Evolutionary conservation across 1,284 basidiomycete species (phyloP), one percentile per base, ranked within the genome.

Genomic region (Tilletia indica): DNA sequence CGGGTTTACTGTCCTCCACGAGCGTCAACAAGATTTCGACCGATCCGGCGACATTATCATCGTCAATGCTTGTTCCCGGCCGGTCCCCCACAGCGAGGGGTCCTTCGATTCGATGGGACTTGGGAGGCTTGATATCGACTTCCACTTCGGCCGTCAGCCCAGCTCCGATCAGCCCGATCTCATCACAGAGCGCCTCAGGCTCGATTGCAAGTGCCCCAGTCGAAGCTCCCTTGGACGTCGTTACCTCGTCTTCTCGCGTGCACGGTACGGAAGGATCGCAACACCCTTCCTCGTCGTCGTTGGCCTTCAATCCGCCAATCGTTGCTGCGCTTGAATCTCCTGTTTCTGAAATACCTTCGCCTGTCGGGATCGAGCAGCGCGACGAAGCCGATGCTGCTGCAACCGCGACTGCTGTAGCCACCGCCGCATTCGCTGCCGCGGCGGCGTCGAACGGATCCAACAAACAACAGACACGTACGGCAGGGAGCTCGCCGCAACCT

Each of bases 81-180:
- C 51, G 51, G 51, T 19, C 51, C 12, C 8, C 51, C 6, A 19
- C 34, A 16, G 21, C 61, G 8, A 11, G 16, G 16, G 61, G 61
- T 16, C 61, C 61, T 3, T 64, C 61, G 14, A 39, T 64, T 14
- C 61, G 61, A 38, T 64, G 58, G 58, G 31, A 63, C 31, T 34
- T 63, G 58, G 58, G 58, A 5, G 58, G 31, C 25, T 31, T 31
- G 25, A 31, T 31, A 31, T 19, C 51, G 51, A 54, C 21, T 11
- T 11, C 51, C 6, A 11, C 51, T 54, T 25, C 19, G 51, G 51
- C 61, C 61, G 11, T 16, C 4, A 14, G 16, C 36, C 14, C 61
- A 42, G 34, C 61, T 39, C 36, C 61, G 61, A 64, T 39, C 34
- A 64, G 61, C 36, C 34, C 61, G 34, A 64, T 21, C 4, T 54